These are phyloP conservation scores for Solidago caesia DNA, from an alignment of 129 eudicot species.

Conservation along the genomic window DNA sequence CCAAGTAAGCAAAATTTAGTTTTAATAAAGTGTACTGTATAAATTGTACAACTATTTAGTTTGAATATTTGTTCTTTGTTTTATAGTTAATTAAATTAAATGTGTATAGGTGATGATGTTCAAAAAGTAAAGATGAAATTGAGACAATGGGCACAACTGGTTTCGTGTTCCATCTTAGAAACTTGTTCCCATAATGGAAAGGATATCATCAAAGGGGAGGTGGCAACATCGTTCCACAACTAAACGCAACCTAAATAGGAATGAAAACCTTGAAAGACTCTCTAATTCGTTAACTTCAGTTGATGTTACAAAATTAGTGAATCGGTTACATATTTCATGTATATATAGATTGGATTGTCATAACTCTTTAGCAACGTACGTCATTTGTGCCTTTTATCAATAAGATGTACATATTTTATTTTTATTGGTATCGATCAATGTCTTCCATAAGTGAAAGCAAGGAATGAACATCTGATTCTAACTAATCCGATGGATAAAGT, in stretches of 20 bases:
- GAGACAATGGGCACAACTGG: constrained; percentile 64
- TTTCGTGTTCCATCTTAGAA: constrained; percentile 48
- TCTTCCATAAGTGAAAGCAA: constrained; percentile 18
- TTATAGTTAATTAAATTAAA: background rate
- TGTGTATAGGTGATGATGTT: constrained; percentile 50
- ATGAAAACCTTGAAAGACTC: no score
- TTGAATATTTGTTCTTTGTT: background rate
- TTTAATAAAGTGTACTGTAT: background rate
- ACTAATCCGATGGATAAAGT: constrained; percentile 19
- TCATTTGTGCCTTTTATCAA: background rate
- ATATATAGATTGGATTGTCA: no score
- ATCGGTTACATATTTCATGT: no score
- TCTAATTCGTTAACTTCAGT: no score
- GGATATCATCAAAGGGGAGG: background rate
- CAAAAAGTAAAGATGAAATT: constrained; percentile 42
- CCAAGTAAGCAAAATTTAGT: constrained; percentile 41
- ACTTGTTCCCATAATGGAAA: constrained; percentile 31
- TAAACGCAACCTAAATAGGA: no score
- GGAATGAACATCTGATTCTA: constrained; percentile 29
- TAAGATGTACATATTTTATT: constrained; percentile 13
- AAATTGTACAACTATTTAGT: background rate
- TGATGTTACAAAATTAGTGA: no score
- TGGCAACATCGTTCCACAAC: background rate
- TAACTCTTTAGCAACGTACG: background rate
- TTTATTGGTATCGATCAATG: background rate